Evolutionary conservation across 495 filamentous ascomycete genomes (phyloP), one percentile per base, ranked within the genome.

Genomic region (Daldinia loculata): DNA sequence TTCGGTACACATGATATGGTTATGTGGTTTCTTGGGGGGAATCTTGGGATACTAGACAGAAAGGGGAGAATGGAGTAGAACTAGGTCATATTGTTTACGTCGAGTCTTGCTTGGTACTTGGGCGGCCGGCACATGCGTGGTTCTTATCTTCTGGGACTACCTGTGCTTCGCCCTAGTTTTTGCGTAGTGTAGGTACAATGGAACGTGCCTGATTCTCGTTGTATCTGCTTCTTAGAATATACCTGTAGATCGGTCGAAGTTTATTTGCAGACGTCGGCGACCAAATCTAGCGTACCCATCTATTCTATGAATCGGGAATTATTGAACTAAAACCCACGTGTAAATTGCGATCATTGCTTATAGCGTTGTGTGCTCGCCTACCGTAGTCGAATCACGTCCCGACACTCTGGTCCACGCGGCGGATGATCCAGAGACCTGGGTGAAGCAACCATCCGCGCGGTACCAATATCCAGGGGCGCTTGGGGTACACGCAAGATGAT

Each of bases 1-100:
- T 32, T 78, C 77, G 60, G 76, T 78, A 56, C 78, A 81, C 78
- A 80, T 79, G 27, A 24, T 63, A 45, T 59, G 30, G 51, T 29
- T 38, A 14, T 38, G 19, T 45, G 36, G 19, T 22, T 36, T 62
- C 17, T 27, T 48, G 8, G 36, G 17, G 3, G 24, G 19, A 19
- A 45, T 36, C 34, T 57, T 39, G 7, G 41, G 41, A 15, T 43
- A 30, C n/a, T 67, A 9, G 59, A 17, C 19, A 38, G 57, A 43
- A 57, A 22, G 29, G 15, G 24, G 11, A 4, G 34, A 61, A 24
- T 43, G 24, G 29, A 24, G 30, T 17, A 30, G 32, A 57, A 38
- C 27, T 56, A 14, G 29, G 17, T 19, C 56, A 36, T 62, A 45
- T 56, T 34, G 30, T 24, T 27, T 56, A 27, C 27, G 26, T 22